phyloP scores from a whole-genome alignment of 108 stramenopile genomes.

The Mediolabrus comicus region DNA sequence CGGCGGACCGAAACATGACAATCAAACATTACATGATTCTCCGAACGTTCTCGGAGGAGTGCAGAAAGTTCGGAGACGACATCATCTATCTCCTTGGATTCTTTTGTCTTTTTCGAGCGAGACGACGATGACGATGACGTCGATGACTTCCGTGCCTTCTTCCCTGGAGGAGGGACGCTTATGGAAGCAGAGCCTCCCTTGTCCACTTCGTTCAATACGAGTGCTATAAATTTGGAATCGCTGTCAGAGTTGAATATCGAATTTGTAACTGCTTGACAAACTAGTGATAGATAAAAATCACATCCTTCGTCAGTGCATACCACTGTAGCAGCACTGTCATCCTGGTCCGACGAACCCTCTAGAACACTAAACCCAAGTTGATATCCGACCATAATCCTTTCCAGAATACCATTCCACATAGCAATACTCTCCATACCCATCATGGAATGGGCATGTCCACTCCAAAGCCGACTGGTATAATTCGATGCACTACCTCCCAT shows the following conservation, averaged over 20 bases:
- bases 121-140: conserved; percentile 1
- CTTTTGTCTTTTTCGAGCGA: conserved; percentile 3
- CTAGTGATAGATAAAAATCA: conserved; percentile 6
- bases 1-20: conserved; percentile 40
- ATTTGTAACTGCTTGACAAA: conserved; percentile 16
- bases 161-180: conserved; percentile 14
- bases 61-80: conserved; percentile 14
- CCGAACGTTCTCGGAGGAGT: conserved; percentile 18
- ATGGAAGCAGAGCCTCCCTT: background rate
- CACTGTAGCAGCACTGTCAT: background rate
- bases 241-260: conserved; percentile 14
- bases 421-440: conserved; percentile 32
- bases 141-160: conserved; percentile 8
- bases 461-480: conserved; percentile 8
- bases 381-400: conserved; percentile 29
- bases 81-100: background rate
- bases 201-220: conserved; percentile 2
- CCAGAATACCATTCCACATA: conserved; percentile 35
- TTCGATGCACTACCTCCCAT: background rate
- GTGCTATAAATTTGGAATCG: conserved; percentile 15
- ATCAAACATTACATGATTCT: conserved; percentile 44
- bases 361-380: conserved; percentile 22
- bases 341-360: background rate
- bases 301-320: background rate
- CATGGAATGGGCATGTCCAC: conserved; percentile 27